These are phyloP conservation scores for Metschnikowia aberdeeniae DNA, from an alignment of 805 yeast genomes.

Conservation along the genomic window DNA sequence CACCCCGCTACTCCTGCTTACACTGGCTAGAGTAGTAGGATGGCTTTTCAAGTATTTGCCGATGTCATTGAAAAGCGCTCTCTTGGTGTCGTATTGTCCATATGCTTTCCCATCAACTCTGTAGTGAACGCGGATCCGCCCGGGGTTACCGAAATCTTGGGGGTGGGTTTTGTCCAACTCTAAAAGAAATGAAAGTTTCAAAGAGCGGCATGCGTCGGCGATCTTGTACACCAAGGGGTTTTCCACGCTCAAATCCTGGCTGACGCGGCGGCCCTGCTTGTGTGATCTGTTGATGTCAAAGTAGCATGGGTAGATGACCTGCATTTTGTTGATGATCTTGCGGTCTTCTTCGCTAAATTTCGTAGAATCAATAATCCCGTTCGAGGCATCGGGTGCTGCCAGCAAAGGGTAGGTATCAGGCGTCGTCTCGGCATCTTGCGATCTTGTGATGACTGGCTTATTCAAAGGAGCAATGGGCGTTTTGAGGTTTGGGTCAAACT, in stretches of 20 bases:
- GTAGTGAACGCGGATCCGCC: conserved; percentile 79
- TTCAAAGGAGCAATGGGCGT: conserved; percentile 69
- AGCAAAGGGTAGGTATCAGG: neutral
- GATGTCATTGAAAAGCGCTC: conserved; percentile 59
- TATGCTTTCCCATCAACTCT: conserved; percentile 47
- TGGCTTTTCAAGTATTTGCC: conserved; percentile 57
- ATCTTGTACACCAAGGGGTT: conserved; percentile 86
- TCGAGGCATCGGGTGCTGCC: conserved; percentile 1
- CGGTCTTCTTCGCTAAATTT: conserved; percentile 35
- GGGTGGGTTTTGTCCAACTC: conserved; percentile 90
- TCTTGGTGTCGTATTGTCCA: conserved; percentile 42
- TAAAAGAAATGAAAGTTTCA: conserved; percentile 43
- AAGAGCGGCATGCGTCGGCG: conserved; percentile 62
- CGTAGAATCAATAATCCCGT: conserved; percentile 14
- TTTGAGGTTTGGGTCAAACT: conserved; percentile 65
- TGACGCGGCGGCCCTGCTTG: conserved; percentile 80
- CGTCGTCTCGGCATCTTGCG: conserved; percentile 45
- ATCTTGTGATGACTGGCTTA: conserved; percentile 56
- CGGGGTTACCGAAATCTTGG: conserved; percentile 96
- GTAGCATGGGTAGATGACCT: conserved; percentile 84
- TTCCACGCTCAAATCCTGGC: conserved; percentile 61
- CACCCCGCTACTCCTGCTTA: conserved; percentile 47
- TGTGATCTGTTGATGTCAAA: conserved; percentile 77
- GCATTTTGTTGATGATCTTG: conserved; percentile 64
- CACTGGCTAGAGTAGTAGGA: conserved; percentile 65